A percentile compares a stretch with the other conserved stretches of the same genome.
phyloP scores from a whole-genome alignment of 2,329 filamentous ascomycete genomes.

The Onygena corvina region DNA sequence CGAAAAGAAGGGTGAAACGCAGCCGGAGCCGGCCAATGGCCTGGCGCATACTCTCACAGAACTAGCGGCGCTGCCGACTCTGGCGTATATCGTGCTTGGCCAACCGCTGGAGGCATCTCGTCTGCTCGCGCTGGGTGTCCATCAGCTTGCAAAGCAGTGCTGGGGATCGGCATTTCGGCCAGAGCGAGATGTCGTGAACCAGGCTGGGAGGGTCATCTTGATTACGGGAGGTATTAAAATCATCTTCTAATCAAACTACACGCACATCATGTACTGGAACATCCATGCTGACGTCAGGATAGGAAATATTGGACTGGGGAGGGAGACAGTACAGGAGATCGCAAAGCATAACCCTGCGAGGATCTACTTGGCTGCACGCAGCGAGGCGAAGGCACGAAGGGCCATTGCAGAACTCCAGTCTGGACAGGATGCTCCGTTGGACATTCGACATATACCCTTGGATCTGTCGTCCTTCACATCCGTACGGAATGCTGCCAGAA shows the following conservation, averaged over 20 bases:
- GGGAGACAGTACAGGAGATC: constrained; percentile 38
- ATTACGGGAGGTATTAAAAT: constrained; percentile 38
- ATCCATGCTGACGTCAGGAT: not conserved
- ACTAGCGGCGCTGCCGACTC: not conserved
- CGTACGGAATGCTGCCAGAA: constrained; percentile 34
- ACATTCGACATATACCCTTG: constrained; percentile 37
- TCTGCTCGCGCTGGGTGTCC: not conserved
- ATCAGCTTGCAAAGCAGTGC: constrained; percentile 6
- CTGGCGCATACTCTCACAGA: not conserved
- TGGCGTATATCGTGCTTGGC: not conserved
- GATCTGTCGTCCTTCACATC: constrained; percentile 42
- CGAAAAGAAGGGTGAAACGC: not conserved
- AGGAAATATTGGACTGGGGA: constrained; percentile 38
- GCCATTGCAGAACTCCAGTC: constrained; percentile 35
- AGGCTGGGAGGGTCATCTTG: constrained; percentile 40
- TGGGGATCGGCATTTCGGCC: constrained; percentile 28
- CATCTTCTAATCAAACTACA: too few species aligned
- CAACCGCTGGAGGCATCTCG: constrained; percentile 2
- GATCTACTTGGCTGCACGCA: constrained; percentile 45
- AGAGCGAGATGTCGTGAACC: constrained; percentile 34
- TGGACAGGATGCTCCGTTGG: constrained; percentile 20
- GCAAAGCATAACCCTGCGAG: constrained; percentile 41
- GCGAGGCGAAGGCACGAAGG: constrained; percentile 31
- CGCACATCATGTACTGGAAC: too few species aligned
- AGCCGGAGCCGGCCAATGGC: not conserved